Base-by-base conservation (phyloP, 2,329 filamentous ascomycete species). In the Raffaelea ambrosiae region DNA sequence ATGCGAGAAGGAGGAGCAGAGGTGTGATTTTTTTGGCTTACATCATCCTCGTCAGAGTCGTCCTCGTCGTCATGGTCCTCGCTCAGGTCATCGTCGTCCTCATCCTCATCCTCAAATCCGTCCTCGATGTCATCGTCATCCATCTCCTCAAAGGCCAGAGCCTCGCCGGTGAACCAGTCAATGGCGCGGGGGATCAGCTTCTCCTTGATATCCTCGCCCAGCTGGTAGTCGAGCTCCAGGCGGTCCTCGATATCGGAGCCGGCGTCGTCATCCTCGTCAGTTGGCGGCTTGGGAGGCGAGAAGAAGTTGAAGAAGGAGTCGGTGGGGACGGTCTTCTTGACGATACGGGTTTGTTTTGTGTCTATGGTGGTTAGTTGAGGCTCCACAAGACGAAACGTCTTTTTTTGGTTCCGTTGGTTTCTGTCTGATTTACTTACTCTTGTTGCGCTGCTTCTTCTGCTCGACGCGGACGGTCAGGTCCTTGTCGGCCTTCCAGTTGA, bases 261-360 rank as follows among this genome's bases (percentile, higher is more conserved):
- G 51, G 86, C 83, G 56, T 91, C 84, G 33, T 81, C 76, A 44
- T 87, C 86, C 7, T 76, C 72, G 74, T 85, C 86, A 44, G 73
- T 76, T 23, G 88, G 93, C 52, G 88, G 84, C 70, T 88, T 88
- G 42, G 93, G 94, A 22, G 93, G 93, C 47, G 89, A 89, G 76
- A 98, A 98, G 81, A 96, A 96, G 78, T 95, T 95, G 81, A 89
- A 89, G 78, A 98, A 98, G 3, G 93, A 97, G 67, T 96, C 93
- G 50, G 91, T 97, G 35, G 93, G 93, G 42, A 98, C 93, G 2
- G 91, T 96, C 77, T 96, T 95, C 83, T 97, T 97, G 57, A 98
- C 90, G 57, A 98, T 88, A 57, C 93, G 88, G 53, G 93, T 98
- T 69, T 98, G 93, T 77, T 98, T 98, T 58, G 93, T 98, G 76